Conservation (phyloP, 2,329 filamentous ascomycete genomes). For the Sclerotinia sclerotiorum region DNA sequence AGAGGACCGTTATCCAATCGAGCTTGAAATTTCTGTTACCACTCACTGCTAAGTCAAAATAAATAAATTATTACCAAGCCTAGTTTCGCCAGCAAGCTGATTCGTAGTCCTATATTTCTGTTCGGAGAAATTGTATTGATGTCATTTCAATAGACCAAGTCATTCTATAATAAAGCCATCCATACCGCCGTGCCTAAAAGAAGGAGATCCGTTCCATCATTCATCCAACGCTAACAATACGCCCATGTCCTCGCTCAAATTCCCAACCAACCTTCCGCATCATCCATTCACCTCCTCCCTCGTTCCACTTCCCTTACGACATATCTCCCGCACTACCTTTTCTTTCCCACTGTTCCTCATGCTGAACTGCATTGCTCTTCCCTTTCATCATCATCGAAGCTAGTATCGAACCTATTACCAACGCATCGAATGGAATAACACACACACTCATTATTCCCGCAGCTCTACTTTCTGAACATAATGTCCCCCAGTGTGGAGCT, state of each 20-base stretch:
- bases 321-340: conserved; percentile 38
- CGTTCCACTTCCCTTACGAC: conserved; percentile 28
- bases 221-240: background rate
- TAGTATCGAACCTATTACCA: conserved; percentile 47
- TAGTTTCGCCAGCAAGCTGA: background rate
- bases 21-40: no score
- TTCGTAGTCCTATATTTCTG: background rate
- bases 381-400: conserved; percentile 49
- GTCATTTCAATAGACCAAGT: background rate
- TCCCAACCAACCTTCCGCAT: background rate
- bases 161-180: background rate
- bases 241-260: background rate
- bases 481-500: conserved; percentile 54
- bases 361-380: conserved; percentile 41
- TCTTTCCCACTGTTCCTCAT: conserved; percentile 30
- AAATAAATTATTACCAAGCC: background rate
- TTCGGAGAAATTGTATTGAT: background rate
- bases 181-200: background rate
- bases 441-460: conserved; percentile 55
- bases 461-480: conserved; percentile 58
- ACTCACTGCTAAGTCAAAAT: background rate
- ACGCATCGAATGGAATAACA: conserved; percentile 56
- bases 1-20: no score
- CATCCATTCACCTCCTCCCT: background rate
- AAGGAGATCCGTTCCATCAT: background rate